phyloP scores from a whole-genome alignment of 495 filamentous ascomycete species.

The Penicillium antarcticum region DNA sequence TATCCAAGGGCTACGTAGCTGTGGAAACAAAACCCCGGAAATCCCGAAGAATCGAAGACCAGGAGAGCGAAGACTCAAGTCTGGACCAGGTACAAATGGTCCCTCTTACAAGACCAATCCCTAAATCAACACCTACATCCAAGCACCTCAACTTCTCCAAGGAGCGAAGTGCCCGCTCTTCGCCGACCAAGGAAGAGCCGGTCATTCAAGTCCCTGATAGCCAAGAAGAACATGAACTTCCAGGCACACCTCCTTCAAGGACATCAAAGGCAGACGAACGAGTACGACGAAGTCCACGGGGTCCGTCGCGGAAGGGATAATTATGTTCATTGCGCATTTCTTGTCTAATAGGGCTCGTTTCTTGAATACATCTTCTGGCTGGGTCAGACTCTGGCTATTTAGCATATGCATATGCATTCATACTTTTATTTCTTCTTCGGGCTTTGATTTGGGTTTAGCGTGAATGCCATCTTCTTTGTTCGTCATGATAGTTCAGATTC shows the following conservation, averaged over 20 bases:
- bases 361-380: not conserved
- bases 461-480: not conserved
- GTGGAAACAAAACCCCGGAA: not conserved
- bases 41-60: not conserved
- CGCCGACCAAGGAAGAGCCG: not conserved
- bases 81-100: not conserved
- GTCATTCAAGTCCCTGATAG: not conserved
- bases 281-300: constrained; percentile 6
- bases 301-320: not conserved
- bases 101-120: not conserved
- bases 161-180: not conserved
- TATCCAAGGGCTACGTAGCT: not conserved
- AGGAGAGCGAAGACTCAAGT: not conserved
- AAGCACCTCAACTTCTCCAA: not conserved
- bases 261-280: not conserved
- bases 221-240: not conserved
- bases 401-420: not conserved
- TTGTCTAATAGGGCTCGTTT: not conserved
- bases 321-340: no score
- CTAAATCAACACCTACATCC: not conserved
- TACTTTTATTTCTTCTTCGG: not conserved
- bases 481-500: not conserved
- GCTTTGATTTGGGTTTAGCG: not conserved
- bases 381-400: not conserved
- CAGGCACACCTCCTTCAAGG: not conserved